Conservation (phyloP, 106 monocot species). For the Phalaenopsis equestris region DNA sequence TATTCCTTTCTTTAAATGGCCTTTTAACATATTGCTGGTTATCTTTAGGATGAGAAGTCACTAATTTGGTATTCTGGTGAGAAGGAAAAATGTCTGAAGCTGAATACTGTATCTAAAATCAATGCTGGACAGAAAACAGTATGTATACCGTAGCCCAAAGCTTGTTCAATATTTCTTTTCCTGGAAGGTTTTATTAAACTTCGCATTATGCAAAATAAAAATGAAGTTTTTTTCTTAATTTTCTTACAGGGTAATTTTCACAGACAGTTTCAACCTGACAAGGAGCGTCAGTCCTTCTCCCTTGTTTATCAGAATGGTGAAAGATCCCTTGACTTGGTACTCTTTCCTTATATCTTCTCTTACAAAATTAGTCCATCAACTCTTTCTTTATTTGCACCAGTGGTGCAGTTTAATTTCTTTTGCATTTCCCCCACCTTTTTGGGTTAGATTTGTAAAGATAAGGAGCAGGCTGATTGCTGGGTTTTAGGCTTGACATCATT, state of each 20-base stretch:
- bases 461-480: conserved; percentile 74
- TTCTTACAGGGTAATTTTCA: conserved; percentile 70
- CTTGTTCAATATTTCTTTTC: neutral
- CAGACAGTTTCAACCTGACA: conserved; percentile 39
- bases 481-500: conserved; percentile 51
- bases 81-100: conserved; percentile 54
- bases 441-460: conserved; percentile 78
- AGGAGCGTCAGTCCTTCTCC: conserved; percentile 55
- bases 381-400: neutral
- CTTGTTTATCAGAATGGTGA: conserved; percentile 59
- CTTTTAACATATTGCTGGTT: neutral
- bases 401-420: neutral
- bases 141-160: conserved; percentile 6
- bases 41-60: conserved; percentile 60
- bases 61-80: conserved; percentile 66
- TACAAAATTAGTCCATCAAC: neutral
- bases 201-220: neutral
- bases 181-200: neutral
- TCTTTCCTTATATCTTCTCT: neutral
- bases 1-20: neutral
- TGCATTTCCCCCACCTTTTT: neutral
- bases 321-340: conserved; percentile 71
- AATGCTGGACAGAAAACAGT: conserved; percentile 68
- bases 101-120: conserved; percentile 53
- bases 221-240: neutral